Percentiles rank a stretch among this genome's conserved stretches.
Evolutionary conservation across 495 filamentous ascomycete genomes (phyloP).

Genomic region (Friedmanniomyces endolithicus): DNA sequence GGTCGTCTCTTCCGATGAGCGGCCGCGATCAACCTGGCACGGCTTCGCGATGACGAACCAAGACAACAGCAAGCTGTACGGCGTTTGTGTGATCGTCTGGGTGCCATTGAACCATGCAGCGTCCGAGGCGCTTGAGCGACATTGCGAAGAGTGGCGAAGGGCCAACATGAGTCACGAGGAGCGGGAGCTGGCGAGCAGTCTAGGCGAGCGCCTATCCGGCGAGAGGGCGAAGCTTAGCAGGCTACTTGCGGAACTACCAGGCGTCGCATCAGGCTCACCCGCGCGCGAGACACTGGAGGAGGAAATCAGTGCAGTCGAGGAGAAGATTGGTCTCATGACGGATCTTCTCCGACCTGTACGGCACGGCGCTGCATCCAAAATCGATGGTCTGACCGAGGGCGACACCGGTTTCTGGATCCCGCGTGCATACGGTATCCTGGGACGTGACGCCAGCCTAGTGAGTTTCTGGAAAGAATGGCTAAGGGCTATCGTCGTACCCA

Average conservation of each 20-base stretch:
- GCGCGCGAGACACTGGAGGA: constrained; percentile 79
- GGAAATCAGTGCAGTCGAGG: constrained; percentile 87
- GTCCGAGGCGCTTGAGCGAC: constrained; percentile 76
- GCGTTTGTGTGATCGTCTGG: constrained; percentile 86
- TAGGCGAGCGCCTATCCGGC: constrained; percentile 78
- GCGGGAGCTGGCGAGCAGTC: constrained; percentile 79
- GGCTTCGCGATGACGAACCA: constrained; percentile 95
- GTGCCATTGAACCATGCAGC: constrained; percentile 69
- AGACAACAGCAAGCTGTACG: constrained; percentile 83
- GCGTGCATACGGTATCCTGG: constrained; percentile 83
- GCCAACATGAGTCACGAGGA: constrained; percentile 95
- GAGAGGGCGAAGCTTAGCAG: constrained; percentile 85
- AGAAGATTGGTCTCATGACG: constrained; percentile 94
- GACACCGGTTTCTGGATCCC: constrained; percentile 97
- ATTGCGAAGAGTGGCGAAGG: constrained; percentile 87
- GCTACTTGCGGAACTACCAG: constrained; percentile 69
- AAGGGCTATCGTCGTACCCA: constrained; percentile 79
- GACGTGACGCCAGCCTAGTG: constrained; percentile 69
- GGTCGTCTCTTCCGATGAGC: constrained; percentile 88
- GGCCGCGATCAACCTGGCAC: constrained; percentile 91
- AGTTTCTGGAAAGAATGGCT: constrained; percentile 99
- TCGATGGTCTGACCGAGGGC: constrained; percentile 89
- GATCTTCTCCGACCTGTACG: constrained; percentile 85
- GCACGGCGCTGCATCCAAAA: constrained; percentile 90
- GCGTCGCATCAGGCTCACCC: constrained; percentile 62